These are phyloP conservation scores for Thalia dealbata DNA, from an alignment of 176 grass and related monocot species.

Conservation along the genomic window DNA sequence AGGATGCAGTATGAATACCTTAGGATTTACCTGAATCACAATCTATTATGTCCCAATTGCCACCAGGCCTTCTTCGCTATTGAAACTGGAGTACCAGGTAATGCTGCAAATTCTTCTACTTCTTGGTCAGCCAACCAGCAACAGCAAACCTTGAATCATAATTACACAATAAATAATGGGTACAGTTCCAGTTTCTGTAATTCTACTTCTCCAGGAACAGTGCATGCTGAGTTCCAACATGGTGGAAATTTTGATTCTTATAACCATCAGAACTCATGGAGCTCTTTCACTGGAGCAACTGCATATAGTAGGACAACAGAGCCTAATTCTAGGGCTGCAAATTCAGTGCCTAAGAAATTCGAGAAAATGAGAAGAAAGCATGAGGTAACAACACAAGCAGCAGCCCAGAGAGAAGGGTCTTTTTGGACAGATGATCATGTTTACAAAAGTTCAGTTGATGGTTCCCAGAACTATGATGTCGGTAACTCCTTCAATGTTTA, in stretches of 20 bases:
- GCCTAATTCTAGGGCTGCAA: slow-evolving; percentile 19
- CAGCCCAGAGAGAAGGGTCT: slow-evolving; percentile 1
- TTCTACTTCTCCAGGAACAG: slow-evolving; percentile 44
- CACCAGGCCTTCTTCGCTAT: slow-evolving; percentile 76
- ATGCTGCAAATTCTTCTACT: slow-evolving; percentile 45
- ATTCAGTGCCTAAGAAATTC: neutral
- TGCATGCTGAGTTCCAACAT: slow-evolving; percentile 38
- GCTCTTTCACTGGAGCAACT: slow-evolving; percentile 35
- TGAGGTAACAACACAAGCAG: slow-evolving; percentile 17
- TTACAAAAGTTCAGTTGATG: slow-evolving; percentile 26
- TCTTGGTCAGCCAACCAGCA: slow-evolving; percentile 50
- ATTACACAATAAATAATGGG: slow-evolving; percentile 31
- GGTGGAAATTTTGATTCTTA: slow-evolving; percentile 47
- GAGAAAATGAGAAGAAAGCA: slow-evolving; percentile 35
- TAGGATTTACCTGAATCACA: slow-evolving; percentile 81
- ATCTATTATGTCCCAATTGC: slow-evolving; percentile 83
- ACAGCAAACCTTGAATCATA: slow-evolving; percentile 28
- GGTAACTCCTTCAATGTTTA: neutral
- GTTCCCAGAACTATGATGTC: slow-evolving; percentile 1
- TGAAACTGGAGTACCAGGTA: slow-evolving; percentile 56
- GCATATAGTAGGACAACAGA: slow-evolving; percentile 34
- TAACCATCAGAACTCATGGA: slow-evolving; percentile 42
- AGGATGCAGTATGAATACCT: slow-evolving; percentile 97
- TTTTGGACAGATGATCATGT: slow-evolving; percentile 15
- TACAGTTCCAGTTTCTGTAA: slow-evolving; percentile 40